A percentile compares a stretch with the other conserved stretches of the same genome.
These are phyloP conservation scores for Hemerocallis citrina DNA, from an alignment of 106 monocot genomes.

Conservation along the genomic window DNA sequence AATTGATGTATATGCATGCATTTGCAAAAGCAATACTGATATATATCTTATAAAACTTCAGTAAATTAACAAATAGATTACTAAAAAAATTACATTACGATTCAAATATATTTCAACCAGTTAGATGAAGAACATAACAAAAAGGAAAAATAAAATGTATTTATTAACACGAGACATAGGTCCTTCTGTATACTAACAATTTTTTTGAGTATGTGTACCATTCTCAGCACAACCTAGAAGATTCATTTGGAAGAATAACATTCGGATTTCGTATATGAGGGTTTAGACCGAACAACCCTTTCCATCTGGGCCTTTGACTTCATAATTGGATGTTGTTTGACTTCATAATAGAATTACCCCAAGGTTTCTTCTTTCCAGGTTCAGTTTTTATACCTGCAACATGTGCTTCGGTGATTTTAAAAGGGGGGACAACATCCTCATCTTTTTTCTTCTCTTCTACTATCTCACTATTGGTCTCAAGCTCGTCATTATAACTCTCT, in stretches of 20 bases:
- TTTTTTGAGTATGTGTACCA: background rate
- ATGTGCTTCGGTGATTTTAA: slow-evolving; percentile 87
- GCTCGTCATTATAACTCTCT: slow-evolving; percentile 24
- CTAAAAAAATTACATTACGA: too few species aligned
- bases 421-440: slow-evolving; percentile 48
- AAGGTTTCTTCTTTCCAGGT: slow-evolving; percentile 53
- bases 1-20: too few species aligned
- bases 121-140: too few species aligned
- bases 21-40: too few species aligned
- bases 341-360: slow-evolving; percentile 60
- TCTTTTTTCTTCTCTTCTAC: slow-evolving; percentile 37
- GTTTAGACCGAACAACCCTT: slow-evolving; percentile 37
- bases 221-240: slow-evolving; percentile 32
- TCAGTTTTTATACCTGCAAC: slow-evolving; percentile 84
- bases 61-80: too few species aligned
- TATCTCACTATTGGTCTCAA: slow-evolving; percentile 22
- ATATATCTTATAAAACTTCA: too few species aligned
- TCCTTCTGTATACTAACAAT: too few species aligned
- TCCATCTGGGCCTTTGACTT: slow-evolving; percentile 74
- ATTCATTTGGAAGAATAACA: slow-evolving; percentile 56
- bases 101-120: too few species aligned
- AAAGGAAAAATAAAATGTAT: too few species aligned
- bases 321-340: slow-evolving; percentile 80
- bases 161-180: too few species aligned
- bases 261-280: slow-evolving; percentile 79